Conservation (phyloP, 176 grass and related monocot species). For the Oryza glumipatula region DNA sequence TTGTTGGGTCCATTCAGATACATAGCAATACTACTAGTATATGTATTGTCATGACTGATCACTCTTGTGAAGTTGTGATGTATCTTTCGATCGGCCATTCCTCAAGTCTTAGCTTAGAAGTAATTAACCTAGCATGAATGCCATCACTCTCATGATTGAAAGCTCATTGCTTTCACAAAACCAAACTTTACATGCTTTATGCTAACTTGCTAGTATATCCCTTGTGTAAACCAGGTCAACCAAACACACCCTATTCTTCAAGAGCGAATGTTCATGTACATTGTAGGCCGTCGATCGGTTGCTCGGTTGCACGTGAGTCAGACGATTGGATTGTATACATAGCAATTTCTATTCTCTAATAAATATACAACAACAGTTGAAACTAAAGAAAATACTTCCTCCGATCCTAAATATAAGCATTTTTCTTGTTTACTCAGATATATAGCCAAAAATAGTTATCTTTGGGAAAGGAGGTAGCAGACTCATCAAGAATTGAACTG, state of each 20-base stretch:
- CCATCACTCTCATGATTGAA: constrained; percentile 37
- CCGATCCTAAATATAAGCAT: too few species aligned
- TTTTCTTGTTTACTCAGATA: too few species aligned
- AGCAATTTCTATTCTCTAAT: too few species aligned
- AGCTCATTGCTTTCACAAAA: constrained; percentile 8
- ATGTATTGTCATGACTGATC: not conserved
- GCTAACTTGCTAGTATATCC: not conserved
- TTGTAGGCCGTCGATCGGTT: too few species aligned
- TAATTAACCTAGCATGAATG: constrained; percentile 36
- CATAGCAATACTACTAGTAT: not conserved
- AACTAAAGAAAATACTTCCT: not conserved
- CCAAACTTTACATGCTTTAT: not conserved
- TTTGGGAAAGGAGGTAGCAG: too few species aligned
- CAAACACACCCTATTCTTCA: too few species aligned
- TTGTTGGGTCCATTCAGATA: constrained; percentile 32
- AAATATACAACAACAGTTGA: not conserved
- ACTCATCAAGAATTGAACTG: not conserved
- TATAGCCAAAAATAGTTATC: too few species aligned
- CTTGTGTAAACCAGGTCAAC: not conserved
- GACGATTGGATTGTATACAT: too few species aligned
- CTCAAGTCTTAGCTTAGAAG: constrained; percentile 53
- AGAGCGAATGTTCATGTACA: too few species aligned
- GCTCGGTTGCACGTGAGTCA: too few species aligned
- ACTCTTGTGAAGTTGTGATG: not conserved
- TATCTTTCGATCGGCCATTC: not conserved